Base-by-base conservation (phyloP, 1,139 yeast species). In the Debaryomyces nepalensis region DNA sequence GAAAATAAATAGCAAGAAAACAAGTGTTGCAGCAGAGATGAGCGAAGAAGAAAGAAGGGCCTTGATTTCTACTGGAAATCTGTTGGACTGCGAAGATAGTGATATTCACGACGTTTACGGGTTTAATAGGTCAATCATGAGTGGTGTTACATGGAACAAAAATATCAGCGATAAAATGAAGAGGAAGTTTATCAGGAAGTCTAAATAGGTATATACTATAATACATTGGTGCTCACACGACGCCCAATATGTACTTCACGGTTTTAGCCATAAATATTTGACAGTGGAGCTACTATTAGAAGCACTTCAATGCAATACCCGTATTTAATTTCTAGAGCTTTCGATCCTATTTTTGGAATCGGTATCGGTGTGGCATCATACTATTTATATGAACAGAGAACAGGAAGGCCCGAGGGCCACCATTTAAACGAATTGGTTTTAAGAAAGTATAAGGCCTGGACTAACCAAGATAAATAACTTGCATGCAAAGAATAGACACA, bases 311-410 rank as follows among this genome's bases (percentile, higher is more conserved):
- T 64, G 69, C 72, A 66, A 51, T 70, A 68, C 45, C 70, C 67
- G 18, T 70, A 68, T 55, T 64, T 70, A 49, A 59, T 70, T 9
- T 62, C 70, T 4, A 63, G 73, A 55, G 55, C 59, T 26, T 55
- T 69, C 1, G 91, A 84, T 55, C 88, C 89, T 2, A 20, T 82
- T 2, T 72, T 82, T 47, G 89, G 84, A 1, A 53, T 83, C 1
- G 60, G 70, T 0, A 72, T 83, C 4, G 91, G 91, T 0, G 69
- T 73, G 0, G 63, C 75, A 4, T 80, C 88, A 3, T 84, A 80
- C 57, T 81, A 77, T 48, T 64, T 81, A 6, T 80, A 81, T 46
- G 91, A 84, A 55, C 63, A 58, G 44, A 66, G 87, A 49, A 71
- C 70, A 1, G 79, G 76, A 2, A 68, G 86, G 47, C 70, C 72